phyloP scores from a whole-genome alignment of 2,329 filamentous ascomycete species.

The Penicillium carneum region DNA sequence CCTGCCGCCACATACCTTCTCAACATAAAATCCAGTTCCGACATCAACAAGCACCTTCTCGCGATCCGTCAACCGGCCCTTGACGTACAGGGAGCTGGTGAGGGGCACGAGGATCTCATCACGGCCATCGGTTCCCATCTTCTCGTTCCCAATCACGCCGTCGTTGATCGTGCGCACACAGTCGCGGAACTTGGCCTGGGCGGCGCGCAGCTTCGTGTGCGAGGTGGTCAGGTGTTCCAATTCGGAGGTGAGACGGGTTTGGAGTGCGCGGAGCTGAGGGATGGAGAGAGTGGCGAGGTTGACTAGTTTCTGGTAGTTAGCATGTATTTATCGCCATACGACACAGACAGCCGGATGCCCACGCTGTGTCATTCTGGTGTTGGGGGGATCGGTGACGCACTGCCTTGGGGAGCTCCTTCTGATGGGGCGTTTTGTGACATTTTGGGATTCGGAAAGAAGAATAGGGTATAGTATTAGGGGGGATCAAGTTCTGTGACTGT shows the following conservation, averaged over 20 bases:
- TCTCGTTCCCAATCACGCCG: constrained; percentile 57
- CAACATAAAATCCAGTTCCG: constrained; percentile 91
- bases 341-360: background rate
- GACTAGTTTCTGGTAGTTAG: constrained; percentile 47
- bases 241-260: constrained; percentile 95
- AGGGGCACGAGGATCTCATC: constrained; percentile 81
- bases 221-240: constrained; percentile 91
- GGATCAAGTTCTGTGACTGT: background rate
- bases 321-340: constrained; percentile 1
- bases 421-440: constrained; percentile 42
- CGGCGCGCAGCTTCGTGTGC: constrained; percentile 85
- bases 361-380: background rate
- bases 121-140: constrained; percentile 44
- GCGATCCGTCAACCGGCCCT: constrained; percentile 76
- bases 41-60: constrained; percentile 87
- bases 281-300: constrained; percentile 79
- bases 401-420: constrained; percentile 41
- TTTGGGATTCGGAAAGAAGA: constrained; percentile 10
- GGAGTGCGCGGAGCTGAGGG: constrained; percentile 86
- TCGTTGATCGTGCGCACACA: constrained; percentile 79
- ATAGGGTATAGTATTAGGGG: background rate
- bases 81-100: constrained; percentile 93
- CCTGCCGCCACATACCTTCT: constrained; percentile 69
- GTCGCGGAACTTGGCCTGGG: constrained; percentile 89
- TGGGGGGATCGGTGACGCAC: constrained; percentile 29